phyloP scores from a whole-genome alignment of 805 yeast genomes.

The Barnettozyma wickerhamii region DNA sequence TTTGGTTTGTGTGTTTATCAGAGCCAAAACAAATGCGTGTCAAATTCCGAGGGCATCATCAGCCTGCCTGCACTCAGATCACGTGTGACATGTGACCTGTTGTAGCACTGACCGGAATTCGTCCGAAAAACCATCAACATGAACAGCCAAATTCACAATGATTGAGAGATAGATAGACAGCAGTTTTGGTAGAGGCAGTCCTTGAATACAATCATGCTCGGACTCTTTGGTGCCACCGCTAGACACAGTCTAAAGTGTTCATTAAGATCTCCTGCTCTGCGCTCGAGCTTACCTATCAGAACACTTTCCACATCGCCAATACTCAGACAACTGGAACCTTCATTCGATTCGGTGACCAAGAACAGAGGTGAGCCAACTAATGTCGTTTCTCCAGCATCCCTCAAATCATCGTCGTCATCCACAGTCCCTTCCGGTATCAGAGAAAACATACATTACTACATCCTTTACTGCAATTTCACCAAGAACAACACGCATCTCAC shows the following conservation, averaged over 20 bases:
- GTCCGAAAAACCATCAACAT: no score
- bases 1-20: no score
- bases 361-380: constrained; percentile 4
- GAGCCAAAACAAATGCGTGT: no score
- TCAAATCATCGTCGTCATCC: constrained; percentile 10
- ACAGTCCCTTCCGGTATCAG: no score
- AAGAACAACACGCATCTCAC: constrained; percentile 83
- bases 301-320: constrained; percentile 6
- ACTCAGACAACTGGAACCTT: constrained; percentile 12
- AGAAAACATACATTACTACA: constrained; percentile 51
- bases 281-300: constrained; percentile 1
- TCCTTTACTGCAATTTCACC: constrained; percentile 70
- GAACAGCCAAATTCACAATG: no score
- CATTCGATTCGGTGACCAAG: neutral
- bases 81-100: no score
- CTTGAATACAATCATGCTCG: no score
- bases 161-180: neutral
- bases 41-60: no score
- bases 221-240: neutral
- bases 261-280: neutral
- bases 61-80: no score
- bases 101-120: no score
- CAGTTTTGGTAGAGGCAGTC: no score
- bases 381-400: constrained; percentile 8
- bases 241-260: neutral